These are phyloP conservation scores for Fusarium sp. DNA, from an alignment of 2,329 filamentous ascomycete genomes.

Conservation along the genomic window DNA sequence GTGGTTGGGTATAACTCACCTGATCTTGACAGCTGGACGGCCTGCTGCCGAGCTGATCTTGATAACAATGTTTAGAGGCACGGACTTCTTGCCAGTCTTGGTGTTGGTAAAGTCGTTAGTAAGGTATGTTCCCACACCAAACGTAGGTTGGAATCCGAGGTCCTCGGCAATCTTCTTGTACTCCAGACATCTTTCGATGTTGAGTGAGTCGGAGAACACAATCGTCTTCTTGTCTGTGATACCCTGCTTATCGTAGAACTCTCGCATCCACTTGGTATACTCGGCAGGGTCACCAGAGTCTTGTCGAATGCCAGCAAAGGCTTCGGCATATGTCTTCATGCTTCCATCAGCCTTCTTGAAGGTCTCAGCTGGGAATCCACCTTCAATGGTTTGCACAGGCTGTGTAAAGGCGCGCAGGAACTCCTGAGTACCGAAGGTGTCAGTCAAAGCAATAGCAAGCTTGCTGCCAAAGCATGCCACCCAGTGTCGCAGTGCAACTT, in stretches of 20 bases:
- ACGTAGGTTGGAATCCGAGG: constrained; percentile 84
- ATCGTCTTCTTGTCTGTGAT: constrained; percentile 87
- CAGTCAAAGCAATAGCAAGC: constrained; percentile 89
- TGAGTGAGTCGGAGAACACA: constrained; percentile 95
- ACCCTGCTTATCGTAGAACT: constrained; percentile 81
- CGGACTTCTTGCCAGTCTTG: constrained; percentile 82
- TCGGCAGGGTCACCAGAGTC: constrained; percentile 88
- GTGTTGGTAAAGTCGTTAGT: constrained; percentile 91
- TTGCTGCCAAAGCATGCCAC: constrained; percentile 88
- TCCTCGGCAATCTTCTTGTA: constrained; percentile 88
- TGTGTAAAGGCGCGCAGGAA: constrained; percentile 88
- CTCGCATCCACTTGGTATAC: constrained; percentile 81
- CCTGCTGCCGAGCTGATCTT: constrained; percentile 90
- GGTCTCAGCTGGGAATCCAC: constrained; percentile 56
- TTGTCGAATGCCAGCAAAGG: constrained; percentile 87
- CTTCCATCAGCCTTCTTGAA: constrained; percentile 56
- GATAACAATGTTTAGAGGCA: constrained; percentile 96
- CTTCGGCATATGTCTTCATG: constrained; percentile 78
- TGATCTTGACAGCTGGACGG: constrained; percentile 90
- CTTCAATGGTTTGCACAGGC: constrained; percentile 63
- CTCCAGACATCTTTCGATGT: constrained; percentile 89
- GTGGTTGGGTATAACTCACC: constrained; percentile 46
- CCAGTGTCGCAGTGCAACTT: constrained; percentile 88
- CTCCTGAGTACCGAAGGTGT: constrained; percentile 92
- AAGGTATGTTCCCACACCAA: constrained; percentile 94